These are phyloP conservation scores for Ammopiptanthus mongolicus DNA, from an alignment of 306 rosid genomes.

Conservation along the genomic window DNA sequence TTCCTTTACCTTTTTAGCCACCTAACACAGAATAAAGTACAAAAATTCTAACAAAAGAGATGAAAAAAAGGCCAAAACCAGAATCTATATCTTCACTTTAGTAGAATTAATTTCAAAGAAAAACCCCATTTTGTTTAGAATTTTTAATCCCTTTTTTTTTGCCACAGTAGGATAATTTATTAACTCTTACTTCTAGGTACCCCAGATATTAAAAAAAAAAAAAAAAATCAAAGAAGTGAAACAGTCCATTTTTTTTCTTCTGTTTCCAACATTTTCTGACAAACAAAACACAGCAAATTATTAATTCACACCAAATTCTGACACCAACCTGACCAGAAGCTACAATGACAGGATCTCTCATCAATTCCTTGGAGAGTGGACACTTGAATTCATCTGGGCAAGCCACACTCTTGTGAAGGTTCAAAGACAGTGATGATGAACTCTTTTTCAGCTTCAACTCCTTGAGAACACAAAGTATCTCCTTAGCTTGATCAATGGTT, in stretches of 20 bases:
- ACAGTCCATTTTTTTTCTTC: not conserved
- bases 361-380: slow-evolving; percentile 79
- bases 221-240: not conserved
- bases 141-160: not conserved
- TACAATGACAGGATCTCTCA: slow-evolving; percentile 91
- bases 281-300: slow-evolving; percentile 19
- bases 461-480: slow-evolving; percentile 47
- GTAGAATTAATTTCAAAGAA: not conserved
- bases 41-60: slow-evolving; percentile 22
- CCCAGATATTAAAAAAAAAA: not conserved
- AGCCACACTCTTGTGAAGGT: slow-evolving; percentile 32
- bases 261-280: slow-evolving; percentile 14
- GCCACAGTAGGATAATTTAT: not conserved
- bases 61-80: slow-evolving; percentile 19
- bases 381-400: slow-evolving; percentile 76
- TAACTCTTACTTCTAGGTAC: not conserved
- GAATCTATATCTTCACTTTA: slow-evolving; percentile 16
- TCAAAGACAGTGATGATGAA: slow-evolving; percentile 41
- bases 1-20: slow-evolving; percentile 25
- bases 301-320: not conserved
- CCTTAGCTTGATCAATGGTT: slow-evolving; percentile 60
- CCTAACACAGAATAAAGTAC: slow-evolving; percentile 27
- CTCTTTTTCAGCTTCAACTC: slow-evolving; percentile 52
- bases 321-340: slow-evolving; percentile 79
- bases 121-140: slow-evolving; percentile 1